Evolutionary conservation across 345 rosid species (phyloP).

Genomic region (Dipteronia sinensis): DNA sequence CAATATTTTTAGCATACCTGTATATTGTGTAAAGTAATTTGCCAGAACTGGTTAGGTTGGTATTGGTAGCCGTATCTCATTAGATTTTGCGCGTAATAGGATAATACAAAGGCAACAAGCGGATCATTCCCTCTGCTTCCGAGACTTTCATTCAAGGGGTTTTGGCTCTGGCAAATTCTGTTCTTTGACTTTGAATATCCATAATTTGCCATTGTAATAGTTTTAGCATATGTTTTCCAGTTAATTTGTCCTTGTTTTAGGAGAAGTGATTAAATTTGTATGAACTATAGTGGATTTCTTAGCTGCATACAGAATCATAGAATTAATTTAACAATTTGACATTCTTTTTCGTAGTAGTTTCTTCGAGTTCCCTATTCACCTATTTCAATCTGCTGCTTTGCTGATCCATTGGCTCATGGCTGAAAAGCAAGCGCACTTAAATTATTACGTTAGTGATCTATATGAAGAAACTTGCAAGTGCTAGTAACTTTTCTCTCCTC

Average conservation of each 20-base stretch:
- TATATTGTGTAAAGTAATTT: constrained; percentile 69
- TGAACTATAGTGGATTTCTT: constrained; percentile 24
- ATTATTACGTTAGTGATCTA: no score
- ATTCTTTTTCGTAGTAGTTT: neutral
- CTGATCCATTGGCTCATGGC: neutral
- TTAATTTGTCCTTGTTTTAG: constrained; percentile 16
- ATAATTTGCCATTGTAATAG: constrained; percentile 33
- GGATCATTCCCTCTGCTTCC: constrained; percentile 24
- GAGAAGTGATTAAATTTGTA: constrained; percentile 27
- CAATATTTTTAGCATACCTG: constrained; percentile 44
- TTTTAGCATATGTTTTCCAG: constrained; percentile 19
- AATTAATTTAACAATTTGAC: constrained; percentile 24
- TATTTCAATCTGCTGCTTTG: neutral
- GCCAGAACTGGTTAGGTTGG: constrained; percentile 26
- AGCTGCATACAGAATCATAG: constrained; percentile 35
- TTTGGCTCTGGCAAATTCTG: constrained; percentile 23
- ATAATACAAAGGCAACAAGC: constrained; percentile 20
- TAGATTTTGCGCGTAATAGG: constrained; percentile 16
- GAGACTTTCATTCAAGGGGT: constrained; percentile 18
- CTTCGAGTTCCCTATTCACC: no score
- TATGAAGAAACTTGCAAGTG: no score
- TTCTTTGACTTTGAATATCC: constrained; percentile 20
- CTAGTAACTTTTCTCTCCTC: neutral
- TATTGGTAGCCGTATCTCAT: constrained; percentile 16
- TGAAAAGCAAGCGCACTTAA: neutral